A percentile compares a stretch with the other conserved stretches of the same genome.
Evolutionary conservation across 2,329 filamentous ascomycete species (phyloP).

Genomic region (Neofusicoccum ribis): DNA sequence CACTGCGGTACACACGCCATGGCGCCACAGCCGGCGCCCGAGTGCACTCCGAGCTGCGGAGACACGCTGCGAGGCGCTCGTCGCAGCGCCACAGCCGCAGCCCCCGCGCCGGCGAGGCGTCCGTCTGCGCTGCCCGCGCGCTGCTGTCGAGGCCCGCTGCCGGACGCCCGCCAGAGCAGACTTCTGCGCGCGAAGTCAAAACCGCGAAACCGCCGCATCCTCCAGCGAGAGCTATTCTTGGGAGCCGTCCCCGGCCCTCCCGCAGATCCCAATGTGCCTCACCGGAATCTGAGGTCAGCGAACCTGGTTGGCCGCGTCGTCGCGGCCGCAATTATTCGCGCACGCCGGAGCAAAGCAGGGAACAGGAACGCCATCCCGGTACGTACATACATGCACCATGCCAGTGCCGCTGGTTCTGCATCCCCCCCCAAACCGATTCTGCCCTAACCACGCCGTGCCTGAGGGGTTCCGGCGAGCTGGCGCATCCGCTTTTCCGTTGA

Average conservation of each 20-base stretch:
- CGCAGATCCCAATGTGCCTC: slow-evolving; percentile 2
- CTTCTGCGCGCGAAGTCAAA: neutral
- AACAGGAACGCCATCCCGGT: neutral
- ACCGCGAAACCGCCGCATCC: neutral
- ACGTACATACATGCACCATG: neutral
- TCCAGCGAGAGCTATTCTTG: neutral
- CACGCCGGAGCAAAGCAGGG: neutral
- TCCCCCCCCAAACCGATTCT: neutral
- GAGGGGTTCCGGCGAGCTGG: neutral
- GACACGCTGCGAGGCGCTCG: neutral
- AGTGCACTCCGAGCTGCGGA: neutral
- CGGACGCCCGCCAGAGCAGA: neutral
- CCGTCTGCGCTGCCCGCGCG: too few relatives aligned
- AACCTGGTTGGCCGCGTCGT: neutral
- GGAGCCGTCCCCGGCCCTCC: neutral
- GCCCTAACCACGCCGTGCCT: neutral
- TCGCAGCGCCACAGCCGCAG: neutral
- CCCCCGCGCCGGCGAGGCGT: too few relatives aligned
- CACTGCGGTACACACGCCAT: neutral
- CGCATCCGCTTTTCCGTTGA: slow-evolving; percentile 2
- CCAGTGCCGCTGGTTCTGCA: neutral
- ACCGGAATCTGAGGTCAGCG: neutral
- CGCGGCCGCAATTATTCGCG: neutral
- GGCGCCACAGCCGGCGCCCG: slow-evolving; percentile 11
- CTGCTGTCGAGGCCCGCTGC: neutral